Evolutionary conservation across 2,329 filamentous ascomycete genomes (phyloP), one percentile per base, ranked within the genome.

Genomic region (Phyllosticta citribraziliensis): DNA sequence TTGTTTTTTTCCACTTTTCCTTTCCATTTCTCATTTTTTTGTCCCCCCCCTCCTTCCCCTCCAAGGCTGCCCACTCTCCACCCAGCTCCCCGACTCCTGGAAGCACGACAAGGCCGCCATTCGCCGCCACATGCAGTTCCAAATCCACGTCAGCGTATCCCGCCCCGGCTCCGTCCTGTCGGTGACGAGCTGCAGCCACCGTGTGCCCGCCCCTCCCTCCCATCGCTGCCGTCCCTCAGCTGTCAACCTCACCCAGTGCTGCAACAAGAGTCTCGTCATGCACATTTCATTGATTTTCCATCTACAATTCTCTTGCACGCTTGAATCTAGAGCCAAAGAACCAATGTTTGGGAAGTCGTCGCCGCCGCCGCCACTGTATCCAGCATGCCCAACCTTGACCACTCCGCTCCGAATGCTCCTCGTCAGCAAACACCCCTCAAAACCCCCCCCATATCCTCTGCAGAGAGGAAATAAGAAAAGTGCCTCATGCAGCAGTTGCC

Each of bases 131-230:
- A 55, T 52, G 58, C 58, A 60, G 58, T 60, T 60, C 58, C 58
- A 60, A 53, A 60, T 60, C 58, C 58, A 60, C 58, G 58, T 60
- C 58, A 60, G 58, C 58, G 58, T 60, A 53, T 53, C 55, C 58
- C 56, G 57, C 57, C 57, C 52, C 52, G 33, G 33, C 33, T 40
- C 33, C 33, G 33, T 40, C 11, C 58, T 55, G 58, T 40, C 51
- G 52, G 50, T 52, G 58, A 55, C 19, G 57, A 25, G 57, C 57
- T 59, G 33, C 33, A 59, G 51, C 52, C 52, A 9, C 22, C 50
- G 35, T 47, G 33, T 47, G 20, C 10, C 50, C 56, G 40, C 56
- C 56, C 47, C 22, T 30, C 24, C 47, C 22, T 25, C 57, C 24
- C 47, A 35, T 25, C 57, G 57, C 30, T 35, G 22, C 22, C 57